Evolutionary conservation across 2,329 filamentous ascomycete species (phyloP), one percentile per base, ranked within the genome.

Genomic region (Penicillium sp.): DNA sequence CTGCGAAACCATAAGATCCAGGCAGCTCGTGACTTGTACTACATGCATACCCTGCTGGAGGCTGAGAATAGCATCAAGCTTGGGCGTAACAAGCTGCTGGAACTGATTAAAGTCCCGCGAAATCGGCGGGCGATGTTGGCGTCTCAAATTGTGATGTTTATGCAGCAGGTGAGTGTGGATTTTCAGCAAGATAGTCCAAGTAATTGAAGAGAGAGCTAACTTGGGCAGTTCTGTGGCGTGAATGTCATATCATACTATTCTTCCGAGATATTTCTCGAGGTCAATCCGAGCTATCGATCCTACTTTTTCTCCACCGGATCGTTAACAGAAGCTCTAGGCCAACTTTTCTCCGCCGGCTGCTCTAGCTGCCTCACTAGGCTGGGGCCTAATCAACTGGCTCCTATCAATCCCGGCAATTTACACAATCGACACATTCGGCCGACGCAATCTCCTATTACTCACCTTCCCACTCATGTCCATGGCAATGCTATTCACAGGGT

Each of bases 381-480:
- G 85, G 42, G 84, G 84, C 0, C 73, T 86, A 47, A 80, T 87
- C 64, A 87, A 88, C 66, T 87, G 82, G 73, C 67, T 87, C 35
- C 86, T 86, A 58, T 84, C 85, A 16, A 74, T 86, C 13, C 83
- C 83, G 0, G 84, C 84, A 4, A 73, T 87, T 45, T 86, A 83
- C 66, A 87, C 84, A 6, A 88, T 88, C 59, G 86, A 89, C 64
- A 86, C 81, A 0, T 88, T 86, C 55, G 86, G 86, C 7, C 81
- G 86, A 4, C 79, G 86, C 21, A 85, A 85, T 59, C 74, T 88
- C 8, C 77, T 88, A 1, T 75, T 88, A 5, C 77, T 78, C 1
- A 88, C 85, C 0, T 87, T 88, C 64, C 86, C 86, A 0, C 70
- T 87, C 18, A 88, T 89, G 86, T 74, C 75, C 3, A 62, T 79